Base-by-base conservation (phyloP, 2,329 filamentous ascomycete species). In the Sporothrix mexicana region DNA sequence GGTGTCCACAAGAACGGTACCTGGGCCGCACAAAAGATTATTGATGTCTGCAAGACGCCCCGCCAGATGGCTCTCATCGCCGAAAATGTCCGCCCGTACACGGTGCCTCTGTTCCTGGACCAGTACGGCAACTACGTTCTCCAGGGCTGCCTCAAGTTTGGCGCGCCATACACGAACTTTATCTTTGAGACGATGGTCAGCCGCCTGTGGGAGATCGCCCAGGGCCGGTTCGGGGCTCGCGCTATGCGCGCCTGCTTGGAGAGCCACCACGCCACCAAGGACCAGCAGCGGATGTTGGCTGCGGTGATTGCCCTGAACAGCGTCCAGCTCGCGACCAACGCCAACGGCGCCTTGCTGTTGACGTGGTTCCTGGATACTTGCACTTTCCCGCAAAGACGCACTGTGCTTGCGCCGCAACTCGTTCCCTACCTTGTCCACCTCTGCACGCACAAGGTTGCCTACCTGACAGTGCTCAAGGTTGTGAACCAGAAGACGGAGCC, bases 301-400 rank as follows among this genome's bases (percentile, higher is more conserved):
- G 94, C 95, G 71, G 92, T 93, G 8, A 98, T 99, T 81, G 94
- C 95, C n/a, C 86, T 98, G 57, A 94, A 98, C 84, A 97, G 95
- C 79, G 95, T 98, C 36, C 95, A 98, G 83, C 88, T 99, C 75
- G 95, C 96, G 10, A 98, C 95, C 68, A 98, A 98, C 80, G 92
- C 95, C 66, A 99, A 99, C 78, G 96, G 96, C 45, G 96, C 96
- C 57, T 85, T 99, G 67, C 87, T 99, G 25, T 84, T 99, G 76
- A 99, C 96, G 12, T 99, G 96, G 96, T 97, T 98, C 86, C 86
- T 99, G 72, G 96, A 99, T 80, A 98, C 96, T 1, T 99, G 96
- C 87, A 98, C 93, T 15, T 97, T 98, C 85, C 94, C 95, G 49
- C 90, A 92, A 77, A 92, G 96, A 76, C 92, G 96, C 73, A 97